A percentile compares a stretch with the other conserved stretches of the same genome.
Evolutionary conservation across 2,329 filamentous ascomycete species (phyloP).

Genomic region (Arthrobotrys megalospora): DNA sequence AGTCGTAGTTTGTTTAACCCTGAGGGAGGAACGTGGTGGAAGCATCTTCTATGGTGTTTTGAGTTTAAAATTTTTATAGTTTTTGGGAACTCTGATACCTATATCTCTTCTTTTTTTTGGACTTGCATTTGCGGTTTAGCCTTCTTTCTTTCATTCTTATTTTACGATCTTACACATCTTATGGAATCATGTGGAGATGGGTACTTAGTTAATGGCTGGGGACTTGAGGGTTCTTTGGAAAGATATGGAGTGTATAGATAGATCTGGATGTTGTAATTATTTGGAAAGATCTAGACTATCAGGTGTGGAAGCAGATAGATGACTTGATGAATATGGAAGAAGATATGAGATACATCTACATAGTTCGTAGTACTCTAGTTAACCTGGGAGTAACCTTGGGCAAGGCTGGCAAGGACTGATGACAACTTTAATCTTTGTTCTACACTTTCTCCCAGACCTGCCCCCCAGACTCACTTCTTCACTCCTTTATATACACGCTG

Average conservation of each 20-base stretch:
- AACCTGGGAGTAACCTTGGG: too few species aligned
- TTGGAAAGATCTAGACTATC: constrained; percentile 5
- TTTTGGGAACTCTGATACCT: constrained; percentile 14
- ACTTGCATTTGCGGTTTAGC: constrained; percentile 32
- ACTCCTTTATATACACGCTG: too few species aligned
- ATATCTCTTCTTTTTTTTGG: not conserved
- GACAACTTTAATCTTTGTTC: too few species aligned
- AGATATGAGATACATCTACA: not conserved
- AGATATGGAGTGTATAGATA: not conserved
- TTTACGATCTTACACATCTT: constrained; percentile 19
- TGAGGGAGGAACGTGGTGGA: not conserved
- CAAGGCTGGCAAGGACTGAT: too few species aligned
- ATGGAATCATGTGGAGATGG: constrained; percentile 6
- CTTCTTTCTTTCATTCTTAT: not conserved
- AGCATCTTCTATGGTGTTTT: constrained; percentile 30
- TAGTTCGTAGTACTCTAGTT: too few species aligned
- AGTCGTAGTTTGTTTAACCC: not conserved
- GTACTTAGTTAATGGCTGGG: not conserved
- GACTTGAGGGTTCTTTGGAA: too few species aligned
- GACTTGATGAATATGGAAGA: constrained; percentile 17
- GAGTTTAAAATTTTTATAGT: not conserved
- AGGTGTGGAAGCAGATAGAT: not conserved
- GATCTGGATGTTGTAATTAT: not conserved
- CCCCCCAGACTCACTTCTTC: too few species aligned
- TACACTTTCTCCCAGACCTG: too few species aligned